Evolutionary conservation across 2,329 filamentous ascomycete genomes (phyloP), one percentile per base, ranked within the genome.

Genomic region (Clarireedia monteithiana): DNA sequence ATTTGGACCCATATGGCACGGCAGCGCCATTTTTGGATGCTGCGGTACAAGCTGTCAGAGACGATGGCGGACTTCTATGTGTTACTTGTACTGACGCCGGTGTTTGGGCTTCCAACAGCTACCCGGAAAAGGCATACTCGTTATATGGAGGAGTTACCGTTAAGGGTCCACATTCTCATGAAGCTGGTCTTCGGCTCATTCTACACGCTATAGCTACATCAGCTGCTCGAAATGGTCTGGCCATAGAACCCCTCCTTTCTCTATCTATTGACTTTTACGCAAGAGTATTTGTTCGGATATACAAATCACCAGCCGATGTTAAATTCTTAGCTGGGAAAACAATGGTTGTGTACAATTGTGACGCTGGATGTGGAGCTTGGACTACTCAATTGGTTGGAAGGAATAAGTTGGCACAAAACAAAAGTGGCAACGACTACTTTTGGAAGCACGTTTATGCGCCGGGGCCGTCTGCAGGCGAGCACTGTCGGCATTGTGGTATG

Each of bases 81-180:
- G 88, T 99, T 5, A 99, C 94, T 1, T 99, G 94, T 72, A 99
- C 94, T 0, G 94, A 99, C 70, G 91, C 92, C 9, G 91, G 88
- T 9, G 89, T 99, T 2, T 99, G 91, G 80, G 92, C 92, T 1
- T 96, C 92, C 0, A 88, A 89, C 63, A 90, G 91, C 55, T 99
- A 97, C 68, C 85, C 89, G 2, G 94, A 99, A 70, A 99, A 99
- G 75, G 83, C 90, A 3, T 99, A 85, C 70, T 85, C 92, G 1
- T 77, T 96, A n/a, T 99, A 99, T 67, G 94, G 94, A 3, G 94
- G 94, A 36, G 75, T 91, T 15, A 90, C 94, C 0, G 74, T 92
- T 58, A 96, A 95, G 72, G 91, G 91, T 0, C 77, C 81, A 50
- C 85, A 90, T 67, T 92, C 87, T 24, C 94, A 99, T 64, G 94